A percentile compares a stretch with the other conserved stretches of the same genome.
Evolutionary conservation across 2,329 filamentous ascomycete genomes (phyloP).

Genomic region (Pseudogymnoascus sp.): DNA sequence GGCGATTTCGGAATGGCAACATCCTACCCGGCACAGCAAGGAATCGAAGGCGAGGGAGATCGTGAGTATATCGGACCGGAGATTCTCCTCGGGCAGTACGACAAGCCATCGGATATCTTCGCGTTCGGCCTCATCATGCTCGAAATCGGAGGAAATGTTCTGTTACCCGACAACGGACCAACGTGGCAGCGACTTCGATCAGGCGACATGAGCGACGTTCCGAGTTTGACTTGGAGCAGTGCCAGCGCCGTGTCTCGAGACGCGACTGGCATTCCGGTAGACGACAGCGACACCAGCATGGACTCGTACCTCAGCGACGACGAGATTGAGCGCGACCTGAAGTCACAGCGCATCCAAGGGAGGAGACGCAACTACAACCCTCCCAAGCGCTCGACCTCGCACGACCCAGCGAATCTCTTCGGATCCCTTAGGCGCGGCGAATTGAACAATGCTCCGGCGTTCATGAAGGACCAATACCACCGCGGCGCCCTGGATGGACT

Average conservation of each 20-base stretch:
- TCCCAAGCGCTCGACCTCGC: slow-evolving; percentile 25
- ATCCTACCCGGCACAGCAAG: slow-evolving; percentile 63
- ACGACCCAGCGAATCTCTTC: slow-evolving; percentile 28
- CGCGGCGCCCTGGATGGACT: slow-evolving; percentile 72
- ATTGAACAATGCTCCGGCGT: slow-evolving; percentile 63
- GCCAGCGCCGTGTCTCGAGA: slow-evolving; percentile 65
- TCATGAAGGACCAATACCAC: slow-evolving; percentile 76
- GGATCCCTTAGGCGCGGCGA: slow-evolving; percentile 42
- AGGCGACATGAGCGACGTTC: slow-evolving; percentile 82
- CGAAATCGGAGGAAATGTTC: slow-evolving; percentile 89
- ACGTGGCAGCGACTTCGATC: slow-evolving; percentile 86
- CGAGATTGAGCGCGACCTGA: slow-evolving; percentile 29
- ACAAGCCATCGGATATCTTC: slow-evolving; percentile 90
- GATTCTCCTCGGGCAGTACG: slow-evolving; percentile 75
- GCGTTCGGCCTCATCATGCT: slow-evolving; percentile 89
- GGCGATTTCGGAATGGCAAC: slow-evolving; percentile 81
- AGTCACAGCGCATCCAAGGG: slow-evolving; percentile 26
- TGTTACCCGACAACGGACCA: slow-evolving; percentile 84
- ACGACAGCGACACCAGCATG: slow-evolving; percentile 25
- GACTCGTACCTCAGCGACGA: slow-evolving; percentile 33
- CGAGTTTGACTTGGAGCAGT: slow-evolving; percentile 75
- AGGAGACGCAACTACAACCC: slow-evolving; percentile 24
- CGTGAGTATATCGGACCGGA: slow-evolving; percentile 95
- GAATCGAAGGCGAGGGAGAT: slow-evolving; percentile 86
- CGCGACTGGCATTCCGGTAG: slow-evolving; percentile 60